Base-by-base conservation (phyloP, 2,329 filamentous ascomycete genomes). In the Teratosphaeria viscida region DNA sequence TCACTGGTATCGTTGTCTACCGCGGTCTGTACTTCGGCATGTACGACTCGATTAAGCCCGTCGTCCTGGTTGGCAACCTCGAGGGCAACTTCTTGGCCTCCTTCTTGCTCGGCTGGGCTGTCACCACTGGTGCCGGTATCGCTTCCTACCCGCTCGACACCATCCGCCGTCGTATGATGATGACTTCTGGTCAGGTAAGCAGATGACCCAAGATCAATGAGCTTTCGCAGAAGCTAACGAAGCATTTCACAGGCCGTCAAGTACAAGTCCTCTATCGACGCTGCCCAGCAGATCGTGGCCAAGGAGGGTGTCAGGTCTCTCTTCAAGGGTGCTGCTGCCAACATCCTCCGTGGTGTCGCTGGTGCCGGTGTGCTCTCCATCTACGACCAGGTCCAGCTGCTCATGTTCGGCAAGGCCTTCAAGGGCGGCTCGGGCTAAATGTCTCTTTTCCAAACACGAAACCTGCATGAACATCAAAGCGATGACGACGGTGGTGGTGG, bases 21-120 rank as follows among this genome's bases (percentile, higher is more conserved):
- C 94, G 94, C 90, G 94, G 94, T 96, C 91, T 99, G 74, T 99
- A 99, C 92, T 99, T 99, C 89, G 94, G 94, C 79, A 89, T 99
- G 89, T 99, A 99, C 91, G 94, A 99, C 84, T 99, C 94, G 73
- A 87, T 99, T 86, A 99, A 99, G 91, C 94, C 94, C 73, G 90
- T 97, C 76, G 79, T 97, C 81, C 90, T 99, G 70, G 85, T 88
- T 78, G 94, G 94, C 78, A 66, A 77, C 79, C 90, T 99, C 73
- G 86, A 91, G 82, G 92, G 92, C 83, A 96, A 92, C 90, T 99
- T 99, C 92, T 83, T 99, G 75, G 94, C 94, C 79, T 99, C 94
- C 71, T 99, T 99, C 91, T 76, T 85, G 77, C 94, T 99, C 81
- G 94, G 94, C 78, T 99, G 94, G 94, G 83, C 84, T 81, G 94